These are phyloP conservation scores for Lentithecium fluviatile DNA, from an alignment of 495 filamentous ascomycete species.

Conservation along the genomic window DNA sequence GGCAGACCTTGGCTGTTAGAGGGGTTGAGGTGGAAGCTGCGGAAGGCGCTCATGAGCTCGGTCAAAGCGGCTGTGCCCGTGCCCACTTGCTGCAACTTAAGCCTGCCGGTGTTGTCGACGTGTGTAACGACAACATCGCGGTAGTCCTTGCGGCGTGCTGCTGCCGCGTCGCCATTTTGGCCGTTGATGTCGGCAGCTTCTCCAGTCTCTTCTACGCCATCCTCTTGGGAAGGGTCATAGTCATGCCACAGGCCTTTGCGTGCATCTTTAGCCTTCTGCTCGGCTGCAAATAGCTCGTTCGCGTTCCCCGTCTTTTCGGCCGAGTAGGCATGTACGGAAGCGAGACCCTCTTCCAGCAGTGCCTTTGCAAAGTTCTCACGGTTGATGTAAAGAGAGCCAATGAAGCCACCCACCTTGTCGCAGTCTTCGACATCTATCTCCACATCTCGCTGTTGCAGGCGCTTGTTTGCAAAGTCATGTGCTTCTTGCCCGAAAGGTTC, in stretches of 20 bases:
- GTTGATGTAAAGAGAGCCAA: conserved; percentile 89
- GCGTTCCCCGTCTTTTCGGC: conserved; percentile 92
- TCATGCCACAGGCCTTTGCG: conserved; percentile 88
- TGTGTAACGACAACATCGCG: conserved; percentile 88
- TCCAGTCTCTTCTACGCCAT: conserved; percentile 48
- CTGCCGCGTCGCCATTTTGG: conserved; percentile 40
- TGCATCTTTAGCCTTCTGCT: conserved; percentile 81
- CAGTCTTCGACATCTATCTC: conserved; percentile 94
- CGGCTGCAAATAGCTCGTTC: conserved; percentile 80
- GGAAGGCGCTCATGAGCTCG: conserved; percentile 83
- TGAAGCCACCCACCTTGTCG: conserved; percentile 96
- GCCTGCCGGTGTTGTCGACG: conserved; percentile 67
- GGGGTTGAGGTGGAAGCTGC: conserved; percentile 74
- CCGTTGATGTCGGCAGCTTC: conserved; percentile 52
- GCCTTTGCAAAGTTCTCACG: conserved; percentile 94
- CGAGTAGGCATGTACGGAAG: conserved; percentile 87
- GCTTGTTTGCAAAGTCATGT: conserved; percentile 80
- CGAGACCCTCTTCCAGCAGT: conserved; percentile 90
- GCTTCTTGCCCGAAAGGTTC: conserved; percentile 97
- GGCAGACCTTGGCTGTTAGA: conserved; percentile 68
- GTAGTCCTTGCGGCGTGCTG: conserved; percentile 75
- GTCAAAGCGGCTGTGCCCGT: conserved; percentile 77
- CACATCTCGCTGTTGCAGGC: conserved; percentile 90
- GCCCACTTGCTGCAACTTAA: conserved; percentile 89
- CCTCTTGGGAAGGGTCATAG: conserved; percentile 71